These are phyloP conservation scores for Pseudocercospora fijiensis DNA, from an alignment of 2,329 filamentous ascomycete genomes.

Conservation along the genomic window DNA sequence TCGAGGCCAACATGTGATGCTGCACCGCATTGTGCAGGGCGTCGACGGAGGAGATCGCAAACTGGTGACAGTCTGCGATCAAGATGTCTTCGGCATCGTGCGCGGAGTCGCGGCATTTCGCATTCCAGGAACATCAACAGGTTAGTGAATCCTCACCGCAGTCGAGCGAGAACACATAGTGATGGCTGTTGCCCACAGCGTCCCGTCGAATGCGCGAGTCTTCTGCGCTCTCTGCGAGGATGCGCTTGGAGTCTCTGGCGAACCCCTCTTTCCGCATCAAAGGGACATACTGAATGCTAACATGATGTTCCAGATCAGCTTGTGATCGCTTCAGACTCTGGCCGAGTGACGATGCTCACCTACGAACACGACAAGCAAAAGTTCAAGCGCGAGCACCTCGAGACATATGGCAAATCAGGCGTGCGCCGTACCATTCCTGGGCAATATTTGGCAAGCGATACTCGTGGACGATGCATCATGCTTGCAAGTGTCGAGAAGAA, in stretches of 20 bases:
- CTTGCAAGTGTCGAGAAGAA: conserved; percentile 97
- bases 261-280: not conserved
- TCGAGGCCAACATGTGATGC: conserved; percentile 82
- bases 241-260: conserved; percentile 3
- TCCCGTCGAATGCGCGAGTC: not conserved
- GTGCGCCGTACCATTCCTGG: conserved; percentile 90
- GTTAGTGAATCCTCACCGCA: conserved; percentile 48
- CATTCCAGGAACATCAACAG: conserved; percentile 90
- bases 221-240: not conserved
- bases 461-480: conserved; percentile 91
- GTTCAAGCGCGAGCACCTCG: conserved; percentile 85
- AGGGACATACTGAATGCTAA: conserved; percentile 10
- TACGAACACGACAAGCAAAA: conserved; percentile 83
- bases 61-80: conserved; percentile 79
- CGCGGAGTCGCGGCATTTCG: conserved; percentile 84
- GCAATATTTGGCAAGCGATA: conserved; percentile 92
- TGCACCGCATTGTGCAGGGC: conserved; percentile 72
- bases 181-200: conserved; percentile 37
- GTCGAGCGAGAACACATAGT: conserved; percentile 45
- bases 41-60: conserved; percentile 66
- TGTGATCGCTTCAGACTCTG: conserved; percentile 92
- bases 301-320: conserved; percentile 70
- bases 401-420: conserved; percentile 98
- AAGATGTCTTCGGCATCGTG: conserved; percentile 96
- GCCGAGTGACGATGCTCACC: conserved; percentile 89